A percentile compares a stretch with the other conserved stretches of the same genome.
Evolutionary conservation across 1,284 basidiomycete genomes (phyloP).

Genomic region (Dichomitus squalens): DNA sequence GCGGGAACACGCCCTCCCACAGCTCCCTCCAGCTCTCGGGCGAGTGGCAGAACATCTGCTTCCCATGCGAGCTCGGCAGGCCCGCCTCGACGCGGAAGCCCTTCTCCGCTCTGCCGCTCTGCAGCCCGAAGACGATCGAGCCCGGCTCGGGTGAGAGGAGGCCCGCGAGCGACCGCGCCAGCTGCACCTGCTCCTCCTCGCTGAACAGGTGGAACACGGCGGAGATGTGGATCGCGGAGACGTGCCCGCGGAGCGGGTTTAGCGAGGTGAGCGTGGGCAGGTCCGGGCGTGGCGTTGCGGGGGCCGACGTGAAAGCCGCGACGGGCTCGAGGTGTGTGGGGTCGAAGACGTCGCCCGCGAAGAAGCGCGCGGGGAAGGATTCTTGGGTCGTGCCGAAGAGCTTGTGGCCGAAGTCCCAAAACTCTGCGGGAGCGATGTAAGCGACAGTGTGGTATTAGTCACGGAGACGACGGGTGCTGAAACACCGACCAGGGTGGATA

Average conservation of each 20-base stretch:
- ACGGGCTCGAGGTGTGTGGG: constrained; percentile 30
- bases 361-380: constrained; percentile 45
- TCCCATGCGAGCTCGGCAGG: constrained; percentile 5
- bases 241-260: constrained; percentile 42
- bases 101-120: constrained; percentile 26
- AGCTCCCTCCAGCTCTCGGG: constrained; percentile 44
- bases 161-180: constrained; percentile 40
- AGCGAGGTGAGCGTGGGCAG: constrained; percentile 39
- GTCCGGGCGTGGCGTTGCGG: constrained; percentile 30
- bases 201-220: constrained; percentile 52
- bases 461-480: constrained; percentile 3
- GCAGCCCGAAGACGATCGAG: constrained; percentile 37
- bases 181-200: constrained; percentile 40
- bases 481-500: constrained; percentile 36
- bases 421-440: constrained; percentile 29
- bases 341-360: constrained; percentile 46
- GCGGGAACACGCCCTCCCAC: constrained; percentile 45
- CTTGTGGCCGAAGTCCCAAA: constrained; percentile 34
- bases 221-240: constrained; percentile 47
- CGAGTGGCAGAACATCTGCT: constrained; percentile 33
- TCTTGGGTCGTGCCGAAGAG: constrained; percentile 33
- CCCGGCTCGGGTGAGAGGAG: constrained; percentile 40
- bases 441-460: background rate
- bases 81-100: constrained; percentile 11
- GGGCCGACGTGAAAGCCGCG: constrained; percentile 26